Evolutionary conservation across 176 grass and related monocot genomes (phyloP).

Genomic region (Juncus inflexus): DNA sequence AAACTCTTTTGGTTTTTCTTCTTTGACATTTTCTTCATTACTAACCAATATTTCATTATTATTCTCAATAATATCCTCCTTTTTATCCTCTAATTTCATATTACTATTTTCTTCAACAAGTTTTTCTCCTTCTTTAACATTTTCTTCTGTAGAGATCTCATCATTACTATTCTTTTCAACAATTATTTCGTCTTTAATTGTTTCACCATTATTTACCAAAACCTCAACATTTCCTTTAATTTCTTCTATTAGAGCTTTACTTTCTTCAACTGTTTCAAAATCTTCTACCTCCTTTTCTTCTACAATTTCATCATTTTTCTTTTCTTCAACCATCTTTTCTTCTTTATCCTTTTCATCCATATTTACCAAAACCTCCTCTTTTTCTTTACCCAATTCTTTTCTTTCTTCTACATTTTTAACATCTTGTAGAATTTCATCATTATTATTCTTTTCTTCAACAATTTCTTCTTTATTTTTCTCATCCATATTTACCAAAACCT

Average conservation of each 20-base stretch:
- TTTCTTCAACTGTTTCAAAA: too few species aligned
- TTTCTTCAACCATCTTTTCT: slow-evolving; percentile 13
- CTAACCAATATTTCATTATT: too few species aligned
- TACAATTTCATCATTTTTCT: neutral
- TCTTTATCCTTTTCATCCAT: neutral
- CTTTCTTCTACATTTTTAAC: too few species aligned
- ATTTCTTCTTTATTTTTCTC: slow-evolving; percentile 7
- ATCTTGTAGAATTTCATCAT: too few species aligned
- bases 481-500: slow-evolving; percentile 10
- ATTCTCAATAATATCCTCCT: too few species aligned
- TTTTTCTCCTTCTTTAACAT: too few species aligned
- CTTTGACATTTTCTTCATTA: neutral
- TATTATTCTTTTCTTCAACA: neutral
- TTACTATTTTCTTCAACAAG: too few species aligned
- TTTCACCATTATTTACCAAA: slow-evolving; percentile 14
- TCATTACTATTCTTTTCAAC: neutral
- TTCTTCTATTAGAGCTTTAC: too few species aligned
- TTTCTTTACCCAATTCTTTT: neutral
- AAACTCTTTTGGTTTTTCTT: neutral
- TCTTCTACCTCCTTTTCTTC: too few species aligned
- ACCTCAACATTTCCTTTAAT: neutral
- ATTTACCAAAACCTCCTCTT: slow-evolving; percentile 9
- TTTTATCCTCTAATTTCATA: too few species aligned
- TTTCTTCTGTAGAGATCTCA: too few species aligned
- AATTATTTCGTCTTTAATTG: neutral